phyloP scores from a whole-genome alignment of 176 grass and related monocot genomes.

The Zea luxurians region DNA sequence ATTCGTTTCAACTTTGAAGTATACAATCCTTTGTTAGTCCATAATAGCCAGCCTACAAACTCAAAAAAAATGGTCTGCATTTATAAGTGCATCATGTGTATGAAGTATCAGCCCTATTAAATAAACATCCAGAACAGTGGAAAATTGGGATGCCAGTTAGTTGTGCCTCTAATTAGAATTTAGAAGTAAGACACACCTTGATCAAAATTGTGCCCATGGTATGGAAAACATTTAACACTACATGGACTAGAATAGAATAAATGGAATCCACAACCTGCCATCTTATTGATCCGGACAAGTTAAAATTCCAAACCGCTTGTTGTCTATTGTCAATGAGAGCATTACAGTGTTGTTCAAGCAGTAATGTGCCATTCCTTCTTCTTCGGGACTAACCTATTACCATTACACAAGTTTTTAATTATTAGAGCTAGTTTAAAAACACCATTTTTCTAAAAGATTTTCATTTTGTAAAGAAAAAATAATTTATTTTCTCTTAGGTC shows the following conservation, averaged over 20 bases:
- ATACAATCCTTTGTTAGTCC: neutral
- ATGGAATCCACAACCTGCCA: conserved; percentile 61
- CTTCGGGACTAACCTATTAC: conserved; percentile 63
- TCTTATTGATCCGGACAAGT: conserved; percentile 88
- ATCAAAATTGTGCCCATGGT: conserved; percentile 13
- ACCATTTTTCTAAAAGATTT: too few relatives aligned
- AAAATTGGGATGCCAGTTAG: conserved; percentile 16
- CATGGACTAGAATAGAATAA: neutral
- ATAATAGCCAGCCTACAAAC: neutral
- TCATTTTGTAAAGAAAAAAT: too few relatives aligned
- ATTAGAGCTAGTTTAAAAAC: neutral
- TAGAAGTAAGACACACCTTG: neutral
- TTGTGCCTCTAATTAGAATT: neutral
- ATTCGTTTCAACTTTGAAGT: neutral
- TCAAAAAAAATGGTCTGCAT: neutral
- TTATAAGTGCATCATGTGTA: neutral
- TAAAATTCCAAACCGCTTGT: conserved; percentile 87
- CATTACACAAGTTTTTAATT: conserved; percentile 16
- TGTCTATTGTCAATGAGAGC: conserved; percentile 83
- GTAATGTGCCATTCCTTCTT: conserved; percentile 75
- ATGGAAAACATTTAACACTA: conserved; percentile 23
- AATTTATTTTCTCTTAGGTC: too few relatives aligned
- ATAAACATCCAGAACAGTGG: conserved; percentile 5
- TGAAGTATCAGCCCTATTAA: neutral
- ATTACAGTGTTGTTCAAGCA: conserved; percentile 96